phyloP scores from a whole-genome alignment of 2,329 filamentous ascomycete species.

The Colletotrichum plurivorum region DNA sequence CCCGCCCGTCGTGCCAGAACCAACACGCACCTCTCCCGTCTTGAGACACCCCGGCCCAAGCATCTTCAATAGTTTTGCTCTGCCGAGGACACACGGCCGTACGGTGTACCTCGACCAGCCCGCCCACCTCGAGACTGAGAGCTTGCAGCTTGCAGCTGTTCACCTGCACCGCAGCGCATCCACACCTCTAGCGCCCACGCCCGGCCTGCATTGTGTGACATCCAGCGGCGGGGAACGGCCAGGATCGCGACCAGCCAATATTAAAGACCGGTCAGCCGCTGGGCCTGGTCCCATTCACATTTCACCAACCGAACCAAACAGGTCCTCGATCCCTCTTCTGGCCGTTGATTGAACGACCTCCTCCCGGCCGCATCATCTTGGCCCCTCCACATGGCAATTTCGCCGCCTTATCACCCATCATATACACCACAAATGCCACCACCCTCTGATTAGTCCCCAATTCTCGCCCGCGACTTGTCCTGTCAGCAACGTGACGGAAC shows the following conservation, averaged over 20 bases:
- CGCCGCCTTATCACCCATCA: conserved; percentile 43
- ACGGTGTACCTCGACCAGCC: conserved; percentile 7
- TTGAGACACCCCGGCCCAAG: conserved; percentile 4
- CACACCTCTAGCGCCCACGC: conserved; percentile 47
- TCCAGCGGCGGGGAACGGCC: conserved; percentile 56
- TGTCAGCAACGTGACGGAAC: conserved; percentile 38
- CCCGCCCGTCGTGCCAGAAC: conserved; percentile 14
- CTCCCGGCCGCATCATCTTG: conserved; percentile 29
- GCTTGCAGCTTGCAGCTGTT: conserved; percentile 37
- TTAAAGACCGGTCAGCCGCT: conserved; percentile 64
- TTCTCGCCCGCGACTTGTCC: conserved; percentile 6
- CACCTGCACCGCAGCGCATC: conserved; percentile 39
- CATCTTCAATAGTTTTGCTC: conserved; percentile 31
- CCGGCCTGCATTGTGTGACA: conserved; percentile 47
- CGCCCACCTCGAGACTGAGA: conserved; percentile 14
- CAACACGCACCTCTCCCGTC: conserved; percentile 44
- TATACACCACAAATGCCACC: conserved; percentile 27
- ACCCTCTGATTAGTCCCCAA: conserved; percentile 16
- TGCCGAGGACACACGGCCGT: conserved; percentile 30
- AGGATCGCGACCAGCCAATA: conserved; percentile 64
- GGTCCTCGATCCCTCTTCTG: conserved; percentile 41
- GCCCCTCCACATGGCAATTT: conserved; percentile 49
- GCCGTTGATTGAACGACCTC: conserved; percentile 43
- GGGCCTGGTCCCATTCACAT: conserved; percentile 48
- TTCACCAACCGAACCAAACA: conserved; percentile 37